Percentiles rank a stretch among this genome's conserved stretches.
Conservation (phyloP, 768 basidiomycete species). For the Mycena filopes region DNA sequence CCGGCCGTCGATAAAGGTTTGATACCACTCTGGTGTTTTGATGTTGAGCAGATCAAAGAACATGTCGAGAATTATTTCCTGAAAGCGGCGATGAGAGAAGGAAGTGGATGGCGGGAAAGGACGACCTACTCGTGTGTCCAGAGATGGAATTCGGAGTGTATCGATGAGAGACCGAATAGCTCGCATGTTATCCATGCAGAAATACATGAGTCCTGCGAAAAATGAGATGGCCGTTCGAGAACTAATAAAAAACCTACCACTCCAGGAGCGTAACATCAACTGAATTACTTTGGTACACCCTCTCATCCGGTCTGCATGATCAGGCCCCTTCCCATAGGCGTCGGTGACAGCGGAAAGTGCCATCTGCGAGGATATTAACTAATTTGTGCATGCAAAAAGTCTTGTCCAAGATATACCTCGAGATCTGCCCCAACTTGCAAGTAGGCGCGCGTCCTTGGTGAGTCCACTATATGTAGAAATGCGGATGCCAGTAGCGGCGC, state of each 20-base stretch:
- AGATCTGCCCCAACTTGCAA: conserved; percentile 86
- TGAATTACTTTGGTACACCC: conserved; percentile 82
- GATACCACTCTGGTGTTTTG: conserved; percentile 92
- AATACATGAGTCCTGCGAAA: conserved; percentile 82
- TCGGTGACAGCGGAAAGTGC: conserved; percentile 92
- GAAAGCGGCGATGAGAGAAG: conserved; percentile 24
- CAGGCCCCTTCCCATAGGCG: conserved; percentile 85
- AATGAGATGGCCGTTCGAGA: not conserved
- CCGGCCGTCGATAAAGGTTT: conserved; percentile 90
- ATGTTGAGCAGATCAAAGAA: conserved; percentile 94
- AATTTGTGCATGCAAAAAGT: not conserved
- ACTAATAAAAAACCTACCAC: conserved; percentile 66
- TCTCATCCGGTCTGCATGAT: conserved; percentile 83
- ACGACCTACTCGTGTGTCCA: conserved; percentile 81
- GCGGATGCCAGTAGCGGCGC: conserved; percentile 81
- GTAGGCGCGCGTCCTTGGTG: conserved; percentile 82
- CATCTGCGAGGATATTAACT: conserved; percentile 58
- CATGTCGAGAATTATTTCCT: conserved; percentile 96
- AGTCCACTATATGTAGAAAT: conserved; percentile 87
- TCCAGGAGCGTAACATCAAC: conserved; percentile 91
- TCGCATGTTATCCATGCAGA: conserved; percentile 89
- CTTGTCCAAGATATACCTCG: conserved; percentile 73
- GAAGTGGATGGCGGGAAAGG: not conserved
- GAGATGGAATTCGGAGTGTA: conserved; percentile 87
- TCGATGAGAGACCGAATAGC: conserved; percentile 88